phyloP scores from a whole-genome alignment of 345 rosid species.

The Cardamine chenopodiifolia region DNA sequence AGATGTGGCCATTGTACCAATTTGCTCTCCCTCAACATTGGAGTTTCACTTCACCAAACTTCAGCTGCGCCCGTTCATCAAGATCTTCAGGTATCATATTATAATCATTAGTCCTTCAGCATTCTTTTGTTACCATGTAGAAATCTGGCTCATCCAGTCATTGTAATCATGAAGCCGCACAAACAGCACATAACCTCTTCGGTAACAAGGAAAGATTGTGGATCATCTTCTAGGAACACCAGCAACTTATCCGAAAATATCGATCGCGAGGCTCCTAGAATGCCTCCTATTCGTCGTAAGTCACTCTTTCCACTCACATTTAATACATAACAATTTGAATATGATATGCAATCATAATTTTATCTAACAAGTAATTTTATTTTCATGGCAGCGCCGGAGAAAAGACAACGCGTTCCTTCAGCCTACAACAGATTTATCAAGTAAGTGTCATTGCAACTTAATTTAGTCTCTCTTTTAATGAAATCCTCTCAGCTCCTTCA shows the following conservation, averaged over 20 bases:
- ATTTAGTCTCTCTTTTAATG: not conserved
- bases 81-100: slow-evolving; percentile 52
- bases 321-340: not conserved
- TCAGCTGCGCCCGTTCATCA: slow-evolving; percentile 57
- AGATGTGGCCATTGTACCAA: slow-evolving; percentile 96
- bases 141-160: slow-evolving; percentile 14
- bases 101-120: not conserved
- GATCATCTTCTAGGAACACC: slow-evolving; percentile 63
- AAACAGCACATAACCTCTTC: slow-evolving; percentile 51
- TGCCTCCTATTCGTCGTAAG: slow-evolving; percentile 86
- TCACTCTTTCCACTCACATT: slow-evolving; percentile 8
- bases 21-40: slow-evolving; percentile 84
- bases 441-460: slow-evolving; percentile 50
- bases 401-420: slow-evolving; percentile 96
- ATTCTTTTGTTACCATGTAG: not conserved
- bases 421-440: slow-evolving; percentile 97
- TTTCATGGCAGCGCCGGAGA: slow-evolving; percentile 79
- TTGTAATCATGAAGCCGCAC: slow-evolving; percentile 48
- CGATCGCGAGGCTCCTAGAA: slow-evolving; percentile 64
- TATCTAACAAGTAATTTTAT: not conserved
- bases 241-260: slow-evolving; percentile 48
- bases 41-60: slow-evolving; percentile 56
- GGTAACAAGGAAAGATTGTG: slow-evolving; percentile 56
- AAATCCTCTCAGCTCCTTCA: not conserved
- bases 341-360: not conserved